phyloP scores from a whole-genome alignment of 257 asterid species.

The Misopates orontium region DNA sequence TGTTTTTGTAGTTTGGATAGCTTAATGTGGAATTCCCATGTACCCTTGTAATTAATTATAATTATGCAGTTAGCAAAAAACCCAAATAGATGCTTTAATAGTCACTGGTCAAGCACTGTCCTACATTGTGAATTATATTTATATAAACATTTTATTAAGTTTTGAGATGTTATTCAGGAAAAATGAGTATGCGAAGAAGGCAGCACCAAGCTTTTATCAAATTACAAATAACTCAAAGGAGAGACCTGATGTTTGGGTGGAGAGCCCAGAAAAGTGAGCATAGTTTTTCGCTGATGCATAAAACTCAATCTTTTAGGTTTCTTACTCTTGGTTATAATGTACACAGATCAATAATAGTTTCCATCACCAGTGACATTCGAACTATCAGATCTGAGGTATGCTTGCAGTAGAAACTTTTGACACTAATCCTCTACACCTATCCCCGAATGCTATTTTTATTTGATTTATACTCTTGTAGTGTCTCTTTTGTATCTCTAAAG shows the following conservation, averaged over 20 bases:
- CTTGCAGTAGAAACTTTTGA: not conserved
- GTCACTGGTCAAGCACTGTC: slow-evolving; percentile 13
- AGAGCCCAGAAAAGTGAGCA: slow-evolving; percentile 91
- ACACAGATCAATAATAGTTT: slow-evolving; percentile 78
- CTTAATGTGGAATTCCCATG: slow-evolving; percentile 2
- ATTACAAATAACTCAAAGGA: slow-evolving; percentile 92
- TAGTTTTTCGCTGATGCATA: slow-evolving; percentile 17
- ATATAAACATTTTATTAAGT: slow-evolving; percentile 2
- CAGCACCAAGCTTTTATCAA: slow-evolving; percentile 90
- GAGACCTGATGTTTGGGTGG: slow-evolving; percentile 99
- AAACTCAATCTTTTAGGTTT: not conserved
- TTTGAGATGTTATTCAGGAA: slow-evolving; percentile 48
- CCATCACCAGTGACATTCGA: slow-evolving; percentile 97
- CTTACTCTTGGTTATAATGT: slow-evolving; percentile 29
- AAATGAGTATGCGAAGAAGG: slow-evolving; percentile 81
- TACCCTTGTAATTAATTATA: slow-evolving; percentile 10
- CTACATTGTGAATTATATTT: slow-evolving; percentile 5
- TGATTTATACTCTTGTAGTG: not conserved
- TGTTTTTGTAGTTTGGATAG: not conserved
- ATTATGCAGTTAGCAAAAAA: slow-evolving; percentile 15
- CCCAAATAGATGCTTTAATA: slow-evolving; percentile 1
- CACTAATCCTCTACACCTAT: slow-evolving; percentile 14
- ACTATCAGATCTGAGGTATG: slow-evolving; percentile 92
- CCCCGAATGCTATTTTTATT: not conserved
- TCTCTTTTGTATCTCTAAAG: not conserved